Evolutionary conservation across 2,329 filamentous ascomycete species (phyloP), one percentile per base, ranked within the genome.

Genomic region (Scortechinia acanthostroma): DNA sequence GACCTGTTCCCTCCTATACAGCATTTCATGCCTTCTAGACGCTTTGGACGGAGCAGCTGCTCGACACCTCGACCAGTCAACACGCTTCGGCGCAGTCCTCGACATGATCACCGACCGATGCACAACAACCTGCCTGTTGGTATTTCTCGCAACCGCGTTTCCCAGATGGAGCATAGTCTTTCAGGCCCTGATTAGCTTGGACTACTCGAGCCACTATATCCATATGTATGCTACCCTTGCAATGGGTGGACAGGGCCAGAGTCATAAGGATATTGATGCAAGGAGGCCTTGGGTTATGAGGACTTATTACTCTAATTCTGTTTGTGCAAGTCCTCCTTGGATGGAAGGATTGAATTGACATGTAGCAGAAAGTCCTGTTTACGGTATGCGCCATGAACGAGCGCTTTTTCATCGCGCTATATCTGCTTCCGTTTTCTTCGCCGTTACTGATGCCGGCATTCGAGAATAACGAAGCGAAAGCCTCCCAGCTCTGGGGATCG

Each of bases 141-240:
- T 30, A 30, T 30, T 30, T n/a, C 25, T 30, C 10, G 25, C 25
- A n/a, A 30, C 10, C 25, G 25, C 25, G 10, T 30, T 30, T n/a
- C 25, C 25, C n/a, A 10, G 25, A 30, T 30, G 25, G 25, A 30
- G 25, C n/a, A 30, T 30, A 10, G 25, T 30, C n/a, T 30, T 30
- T n/a, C 25, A 30, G 25, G 25, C 10, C 10, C n/a, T 30, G n/a
- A 30, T 30, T n/a, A 30, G 25, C 25, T n/a, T 30, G 25, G 25
- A 30, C n/a, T 30, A 30, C 25, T 30, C 25, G n/a, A 30, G n/a
- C n/a, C 25, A 30, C n/a, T 30, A 30, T 30, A 30, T 30, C 25
- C 25, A 30, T n/a, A 10, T 30, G 25, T 30, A 30, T n/a, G 25
- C 25, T 10, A 30, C 25, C 25, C n/a, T 30, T 10, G 25, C n/a